Evolutionary conservation across 2,329 filamentous ascomycete species (phyloP).

Genomic region (Eurotiales sp.): DNA sequence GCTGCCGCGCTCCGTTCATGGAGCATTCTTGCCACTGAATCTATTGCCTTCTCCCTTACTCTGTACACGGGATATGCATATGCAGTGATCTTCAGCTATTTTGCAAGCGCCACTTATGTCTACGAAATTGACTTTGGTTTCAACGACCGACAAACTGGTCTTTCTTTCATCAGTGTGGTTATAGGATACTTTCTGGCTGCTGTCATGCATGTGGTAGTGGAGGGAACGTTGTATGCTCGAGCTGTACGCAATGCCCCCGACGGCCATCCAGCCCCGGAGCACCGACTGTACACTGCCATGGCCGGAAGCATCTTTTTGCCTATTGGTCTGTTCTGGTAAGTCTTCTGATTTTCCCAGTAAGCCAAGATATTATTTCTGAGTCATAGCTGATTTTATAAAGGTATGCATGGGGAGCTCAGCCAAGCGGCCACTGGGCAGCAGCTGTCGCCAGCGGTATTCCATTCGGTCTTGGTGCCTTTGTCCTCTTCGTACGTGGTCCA

Average conservation of each 20-base stretch:
- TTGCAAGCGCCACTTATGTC: slow-evolving; percentile 77
- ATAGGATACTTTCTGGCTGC: slow-evolving; percentile 53
- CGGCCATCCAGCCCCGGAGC: slow-evolving; percentile 16
- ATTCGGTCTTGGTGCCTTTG: slow-evolving; percentile 13
- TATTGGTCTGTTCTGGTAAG: slow-evolving; percentile 17
- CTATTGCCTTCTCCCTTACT: slow-evolving; percentile 63
- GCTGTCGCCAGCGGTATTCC: slow-evolving; percentile 11
- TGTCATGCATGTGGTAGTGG: slow-evolving; percentile 20
- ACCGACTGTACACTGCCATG: slow-evolving; percentile 21
- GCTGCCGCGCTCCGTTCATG: slow-evolving; percentile 50
- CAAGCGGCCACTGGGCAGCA: slow-evolving; percentile 10
- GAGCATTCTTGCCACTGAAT: slow-evolving; percentile 62
- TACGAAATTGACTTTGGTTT: slow-evolving; percentile 54
- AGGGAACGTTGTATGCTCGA: slow-evolving; percentile 15
- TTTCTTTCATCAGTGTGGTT: slow-evolving; percentile 79
- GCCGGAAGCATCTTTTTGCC: slow-evolving; percentile 19
- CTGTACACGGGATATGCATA: slow-evolving; percentile 74
- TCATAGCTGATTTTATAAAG: too few relatives aligned
- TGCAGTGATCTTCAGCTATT: slow-evolving; percentile 73
- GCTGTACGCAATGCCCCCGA: slow-evolving; percentile 1
- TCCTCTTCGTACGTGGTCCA: slow-evolving; percentile 9
- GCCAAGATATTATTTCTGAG: slow-evolving; percentile 9
- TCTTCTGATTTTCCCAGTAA: neutral
- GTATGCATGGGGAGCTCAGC: slow-evolving; percentile 11
- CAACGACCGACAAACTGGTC: slow-evolving; percentile 61